phyloP scores from a whole-genome alignment of 2,329 filamentous ascomycete genomes.

The Colletotrichum tanaceti region DNA sequence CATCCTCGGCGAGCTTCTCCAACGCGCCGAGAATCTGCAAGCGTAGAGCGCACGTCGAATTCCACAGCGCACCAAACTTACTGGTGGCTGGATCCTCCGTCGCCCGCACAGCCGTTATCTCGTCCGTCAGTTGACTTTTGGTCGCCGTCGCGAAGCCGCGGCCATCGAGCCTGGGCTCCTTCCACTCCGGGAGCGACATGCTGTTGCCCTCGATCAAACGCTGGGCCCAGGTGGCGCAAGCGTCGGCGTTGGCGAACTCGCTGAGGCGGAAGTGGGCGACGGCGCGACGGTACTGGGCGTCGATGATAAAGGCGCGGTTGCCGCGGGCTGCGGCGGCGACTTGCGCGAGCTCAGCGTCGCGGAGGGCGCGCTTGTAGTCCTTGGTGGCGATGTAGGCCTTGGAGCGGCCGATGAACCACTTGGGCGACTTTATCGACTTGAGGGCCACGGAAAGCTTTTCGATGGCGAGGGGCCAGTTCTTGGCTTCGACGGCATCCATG shows the following conservation, averaged over 20 bases:
- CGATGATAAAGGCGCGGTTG: conserved; percentile 78
- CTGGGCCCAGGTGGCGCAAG: conserved; percentile 72
- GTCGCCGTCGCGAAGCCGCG: conserved; percentile 62
- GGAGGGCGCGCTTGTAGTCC: conserved; percentile 72
- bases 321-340: conserved; percentile 73
- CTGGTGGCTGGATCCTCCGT: conserved; percentile 42
- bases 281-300: conserved; percentile 84
- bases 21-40: conserved; percentile 60
- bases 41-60: conserved; percentile 59
- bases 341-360: conserved; percentile 76
- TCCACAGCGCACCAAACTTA: conserved; percentile 47
- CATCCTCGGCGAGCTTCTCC: conserved; percentile 57
- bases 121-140: conserved; percentile 46
- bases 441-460: conserved; percentile 75
- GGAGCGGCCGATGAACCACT: conserved; percentile 85
- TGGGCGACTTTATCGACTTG: conserved; percentile 72
- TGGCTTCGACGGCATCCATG: conserved; percentile 70
- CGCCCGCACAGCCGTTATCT: conserved; percentile 46
- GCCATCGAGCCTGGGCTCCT: conserved; percentile 54
- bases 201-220: conserved; percentile 54
- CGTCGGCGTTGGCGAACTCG: conserved; percentile 79
- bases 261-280: conserved; percentile 78
- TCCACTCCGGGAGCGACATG: conserved; percentile 48
- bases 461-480: conserved; percentile 76
- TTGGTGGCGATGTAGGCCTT: conserved; percentile 78